Evolutionary conservation across 73 alveolate genomes (phyloP).

Genomic region (Urostyla sp.): DNA sequence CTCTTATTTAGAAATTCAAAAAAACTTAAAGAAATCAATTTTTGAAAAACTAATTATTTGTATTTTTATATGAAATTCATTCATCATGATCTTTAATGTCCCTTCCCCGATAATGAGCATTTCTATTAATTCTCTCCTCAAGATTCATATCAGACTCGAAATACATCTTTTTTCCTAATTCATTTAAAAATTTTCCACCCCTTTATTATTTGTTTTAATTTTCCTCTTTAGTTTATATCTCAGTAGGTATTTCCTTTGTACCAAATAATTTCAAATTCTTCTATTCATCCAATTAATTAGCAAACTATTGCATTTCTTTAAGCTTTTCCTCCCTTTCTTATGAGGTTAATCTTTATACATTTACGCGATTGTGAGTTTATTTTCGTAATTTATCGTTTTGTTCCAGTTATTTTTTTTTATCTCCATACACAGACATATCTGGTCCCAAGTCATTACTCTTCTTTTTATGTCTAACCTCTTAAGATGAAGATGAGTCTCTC

Average conservation of each 20-base stretch:
- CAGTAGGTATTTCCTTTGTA: background rate
- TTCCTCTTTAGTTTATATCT: slow-evolving; percentile 2
- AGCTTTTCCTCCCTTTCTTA: slow-evolving; percentile 36
- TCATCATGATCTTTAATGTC: no score
- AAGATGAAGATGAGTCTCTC: slow-evolving; percentile 11
- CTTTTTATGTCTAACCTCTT: background rate
- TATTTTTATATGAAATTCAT: no score
- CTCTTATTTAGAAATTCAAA: no score
- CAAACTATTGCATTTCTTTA: slow-evolving; percentile 32
- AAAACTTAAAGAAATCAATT: no score
- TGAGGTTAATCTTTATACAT: background rate
- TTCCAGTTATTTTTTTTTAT: background rate
- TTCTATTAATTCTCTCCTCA: slow-evolving; percentile 48
- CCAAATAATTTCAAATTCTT: slow-evolving; percentile 35
- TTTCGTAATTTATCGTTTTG: background rate
- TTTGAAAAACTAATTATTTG: no score
- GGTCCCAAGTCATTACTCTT: slow-evolving; percentile 39
- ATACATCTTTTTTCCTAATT: background rate
- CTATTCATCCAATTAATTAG: slow-evolving; percentile 30
- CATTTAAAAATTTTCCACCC: slow-evolving; percentile 31
- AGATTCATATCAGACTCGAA: slow-evolving; percentile 13
- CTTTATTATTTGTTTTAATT: background rate
- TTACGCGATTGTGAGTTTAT: background rate
- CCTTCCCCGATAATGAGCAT: slow-evolving; percentile 20
- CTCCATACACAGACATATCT: slow-evolving; percentile 49